phyloP scores from a whole-genome alignment of 208 protist genomes.

The Trypanosomatidae sp. region DNA sequence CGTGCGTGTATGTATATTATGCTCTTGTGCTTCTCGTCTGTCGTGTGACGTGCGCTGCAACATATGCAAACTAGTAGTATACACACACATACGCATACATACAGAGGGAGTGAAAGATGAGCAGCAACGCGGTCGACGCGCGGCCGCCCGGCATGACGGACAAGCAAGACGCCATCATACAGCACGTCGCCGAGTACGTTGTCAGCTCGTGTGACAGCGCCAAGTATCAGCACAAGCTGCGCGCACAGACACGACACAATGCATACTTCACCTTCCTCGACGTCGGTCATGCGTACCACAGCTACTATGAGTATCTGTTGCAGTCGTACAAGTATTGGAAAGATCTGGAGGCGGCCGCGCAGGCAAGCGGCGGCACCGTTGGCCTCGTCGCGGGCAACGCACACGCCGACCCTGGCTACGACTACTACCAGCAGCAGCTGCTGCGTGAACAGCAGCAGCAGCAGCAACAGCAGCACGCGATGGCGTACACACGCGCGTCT shows the following conservation, averaged over 20 bases:
- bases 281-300: slow-evolving; percentile 36
- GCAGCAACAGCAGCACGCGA: slow-evolving; percentile 13
- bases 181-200: slow-evolving; percentile 71
- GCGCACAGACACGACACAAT: slow-evolving; percentile 47
- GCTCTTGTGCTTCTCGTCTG: neutral
- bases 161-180: slow-evolving; percentile 75
- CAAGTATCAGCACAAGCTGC: slow-evolving; percentile 51
- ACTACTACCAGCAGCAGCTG: slow-evolving; percentile 11
- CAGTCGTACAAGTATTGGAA: slow-evolving; percentile 48
- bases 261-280: slow-evolving; percentile 65
- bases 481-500: too few species aligned
- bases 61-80: neutral
- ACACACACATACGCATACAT: neutral
- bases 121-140: neutral
- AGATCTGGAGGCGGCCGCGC: slow-evolving; percentile 4
- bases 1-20: neutral
- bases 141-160: slow-evolving; percentile 34
- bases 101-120: neutral
- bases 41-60: neutral
- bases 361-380: slow-evolving; percentile 4
- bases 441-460: slow-evolving; percentile 14
- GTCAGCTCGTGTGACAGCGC: slow-evolving; percentile 48
- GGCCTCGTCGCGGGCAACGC: slow-evolving; percentile 1
- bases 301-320: slow-evolving; percentile 65
- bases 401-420: neutral